Percentiles rank a stretch among this genome's conserved stretches.
Conservation (phyloP, 371 early-diverging fungal genomes). For the Syncephalastrum racemosum region DNA sequence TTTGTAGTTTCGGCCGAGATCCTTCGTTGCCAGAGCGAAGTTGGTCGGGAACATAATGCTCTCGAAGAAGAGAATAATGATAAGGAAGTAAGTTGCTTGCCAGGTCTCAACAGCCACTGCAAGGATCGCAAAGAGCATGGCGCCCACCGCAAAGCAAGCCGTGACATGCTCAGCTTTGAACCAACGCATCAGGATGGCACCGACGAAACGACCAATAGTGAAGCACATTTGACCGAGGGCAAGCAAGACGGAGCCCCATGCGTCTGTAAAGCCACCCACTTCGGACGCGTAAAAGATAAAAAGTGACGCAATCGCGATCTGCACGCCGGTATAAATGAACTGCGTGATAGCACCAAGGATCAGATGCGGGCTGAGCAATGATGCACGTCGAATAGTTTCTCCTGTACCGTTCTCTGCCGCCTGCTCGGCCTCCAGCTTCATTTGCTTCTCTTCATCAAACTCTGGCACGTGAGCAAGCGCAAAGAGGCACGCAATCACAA, state of each 20-base stretch:
- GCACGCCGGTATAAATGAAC: slow-evolving; percentile 47
- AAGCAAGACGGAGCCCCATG: slow-evolving; percentile 26
- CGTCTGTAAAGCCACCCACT: slow-evolving; percentile 34
- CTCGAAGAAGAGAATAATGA: slow-evolving; percentile 45
- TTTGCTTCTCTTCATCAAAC: slow-evolving; percentile 39
- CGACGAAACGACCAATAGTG: slow-evolving; percentile 47
- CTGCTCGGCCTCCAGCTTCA: slow-evolving; percentile 23
- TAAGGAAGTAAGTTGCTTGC: slow-evolving; percentile 30
- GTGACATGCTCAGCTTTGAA: slow-evolving; percentile 34
- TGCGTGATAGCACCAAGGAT: slow-evolving; percentile 38
- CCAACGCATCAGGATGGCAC: slow-evolving; percentile 32
- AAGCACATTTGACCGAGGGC: slow-evolving; percentile 42
- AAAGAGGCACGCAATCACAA: slow-evolving; percentile 35
- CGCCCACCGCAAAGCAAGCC: slow-evolving; percentile 28
- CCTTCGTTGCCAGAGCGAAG: slow-evolving; percentile 42
- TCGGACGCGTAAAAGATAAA: slow-evolving; percentile 42
- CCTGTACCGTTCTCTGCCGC: slow-evolving; percentile 2
- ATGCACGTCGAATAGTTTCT: slow-evolving; percentile 22
- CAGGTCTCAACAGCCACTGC: slow-evolving; percentile 34
- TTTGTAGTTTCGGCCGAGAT: slow-evolving; percentile 48
- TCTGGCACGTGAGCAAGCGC: slow-evolving; percentile 46
- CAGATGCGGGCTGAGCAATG: slow-evolving; percentile 39
- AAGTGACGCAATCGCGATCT: slow-evolving; percentile 44
- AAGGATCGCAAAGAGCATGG: slow-evolving; percentile 30
- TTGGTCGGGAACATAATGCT: slow-evolving; percentile 49